phyloP scores from a whole-genome alignment of 1,284 basidiomycete species.

The Phellopilus nigrolimitatus region DNA sequence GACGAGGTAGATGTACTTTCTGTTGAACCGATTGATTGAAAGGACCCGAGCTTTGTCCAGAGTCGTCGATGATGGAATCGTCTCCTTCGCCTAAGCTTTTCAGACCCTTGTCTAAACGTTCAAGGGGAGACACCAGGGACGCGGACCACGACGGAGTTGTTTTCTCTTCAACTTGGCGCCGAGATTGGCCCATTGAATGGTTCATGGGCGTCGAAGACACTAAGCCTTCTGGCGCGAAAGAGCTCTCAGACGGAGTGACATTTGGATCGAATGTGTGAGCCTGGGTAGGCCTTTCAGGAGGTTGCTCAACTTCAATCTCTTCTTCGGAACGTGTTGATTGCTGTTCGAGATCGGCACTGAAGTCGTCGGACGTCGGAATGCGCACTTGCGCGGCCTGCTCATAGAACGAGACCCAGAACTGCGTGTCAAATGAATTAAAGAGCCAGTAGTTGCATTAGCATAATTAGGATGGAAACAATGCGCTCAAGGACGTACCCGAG shows the following conservation, averaged over 20 bases:
- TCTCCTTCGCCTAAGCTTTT: slow-evolving; percentile 47
- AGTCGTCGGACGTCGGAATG: slow-evolving; percentile 67
- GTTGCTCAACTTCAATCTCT: slow-evolving; percentile 30
- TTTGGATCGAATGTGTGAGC: slow-evolving; percentile 30
- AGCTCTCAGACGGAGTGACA: slow-evolving; percentile 36
- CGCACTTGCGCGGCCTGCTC: slow-evolving; percentile 86
- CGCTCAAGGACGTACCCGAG: slow-evolving; percentile 53
- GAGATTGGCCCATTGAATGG: slow-evolving; percentile 33
- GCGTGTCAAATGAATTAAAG: background rate
- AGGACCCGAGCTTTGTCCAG: slow-evolving; percentile 22
- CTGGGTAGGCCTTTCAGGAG: slow-evolving; percentile 32
- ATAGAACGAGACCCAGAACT: slow-evolving; percentile 98
- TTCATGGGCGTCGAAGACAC: slow-evolving; percentile 74
- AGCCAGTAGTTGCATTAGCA: background rate
- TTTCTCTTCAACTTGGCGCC: slow-evolving; percentile 26
- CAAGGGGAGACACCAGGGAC: slow-evolving; percentile 72
- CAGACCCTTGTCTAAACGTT: slow-evolving; percentile 65
- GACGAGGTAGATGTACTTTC: slow-evolving; percentile 21
- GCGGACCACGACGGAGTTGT: slow-evolving; percentile 58
- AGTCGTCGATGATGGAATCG: slow-evolving; percentile 14
- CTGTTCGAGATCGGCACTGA: slow-evolving; percentile 47
- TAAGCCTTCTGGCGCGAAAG: slow-evolving; percentile 63
- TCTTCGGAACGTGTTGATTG: slow-evolving; percentile 21
- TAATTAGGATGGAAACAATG: background rate
- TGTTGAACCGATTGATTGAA: slow-evolving; percentile 21